Conservation (phyloP, 177 flowering plant genomes). For the Vitis hybrid region DNA sequence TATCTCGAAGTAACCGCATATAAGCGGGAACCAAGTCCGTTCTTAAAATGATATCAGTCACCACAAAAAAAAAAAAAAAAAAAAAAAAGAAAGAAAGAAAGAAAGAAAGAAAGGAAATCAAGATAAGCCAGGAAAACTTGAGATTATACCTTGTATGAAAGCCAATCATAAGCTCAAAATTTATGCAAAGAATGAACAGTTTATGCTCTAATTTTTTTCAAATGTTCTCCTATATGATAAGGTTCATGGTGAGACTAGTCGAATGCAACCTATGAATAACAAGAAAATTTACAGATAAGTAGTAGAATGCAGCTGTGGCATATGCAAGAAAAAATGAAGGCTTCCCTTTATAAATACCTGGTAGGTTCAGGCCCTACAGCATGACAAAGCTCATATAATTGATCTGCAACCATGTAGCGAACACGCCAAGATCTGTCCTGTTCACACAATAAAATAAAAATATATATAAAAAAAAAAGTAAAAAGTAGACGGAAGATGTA, state of each 20-base stretch:
- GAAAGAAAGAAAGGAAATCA: background rate
- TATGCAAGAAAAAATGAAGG: background rate
- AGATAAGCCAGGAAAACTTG: background rate
- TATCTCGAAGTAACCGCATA: slow-evolving; percentile 87
- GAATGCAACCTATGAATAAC: background rate
- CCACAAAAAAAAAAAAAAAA: background rate
- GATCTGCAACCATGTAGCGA: slow-evolving; percentile 95
- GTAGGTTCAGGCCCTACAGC: slow-evolving; percentile 95
- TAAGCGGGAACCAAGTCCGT: slow-evolving; percentile 90
- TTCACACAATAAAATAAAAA: slow-evolving; percentile 9
- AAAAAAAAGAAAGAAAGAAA: background rate
- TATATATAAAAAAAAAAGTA: slow-evolving; percentile 4
- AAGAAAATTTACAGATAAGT: background rate
- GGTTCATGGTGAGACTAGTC: background rate
- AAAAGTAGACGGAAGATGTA: no score
- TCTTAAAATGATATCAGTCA: slow-evolving; percentile 33
- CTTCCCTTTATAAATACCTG: slow-evolving; percentile 40
- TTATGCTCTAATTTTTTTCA: no score
- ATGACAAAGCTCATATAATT: slow-evolving; percentile 87
- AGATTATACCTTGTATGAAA: no score
- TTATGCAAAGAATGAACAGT: no score
- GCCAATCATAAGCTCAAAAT: no score
- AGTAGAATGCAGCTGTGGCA: background rate
- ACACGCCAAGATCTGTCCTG: slow-evolving; percentile 99
- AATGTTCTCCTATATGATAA: no score